phyloP scores from a whole-genome alignment of 2,329 filamentous ascomycete species.

The Beauveria bassiana region DNA sequence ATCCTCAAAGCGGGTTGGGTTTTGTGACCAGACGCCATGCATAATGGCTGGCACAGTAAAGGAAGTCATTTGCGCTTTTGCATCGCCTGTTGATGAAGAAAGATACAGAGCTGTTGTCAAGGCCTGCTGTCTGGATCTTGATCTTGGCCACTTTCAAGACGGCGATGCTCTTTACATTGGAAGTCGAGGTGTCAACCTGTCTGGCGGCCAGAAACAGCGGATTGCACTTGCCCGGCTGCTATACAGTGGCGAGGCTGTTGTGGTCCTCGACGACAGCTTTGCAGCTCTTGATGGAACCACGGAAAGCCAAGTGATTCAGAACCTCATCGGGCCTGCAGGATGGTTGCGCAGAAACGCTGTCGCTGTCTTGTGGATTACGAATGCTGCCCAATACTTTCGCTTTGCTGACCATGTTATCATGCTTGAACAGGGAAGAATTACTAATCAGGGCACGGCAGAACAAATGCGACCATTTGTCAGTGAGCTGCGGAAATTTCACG shows the following conservation, averaged over 20 bases:
- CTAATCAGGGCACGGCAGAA: constrained; percentile 28
- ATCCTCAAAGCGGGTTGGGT: not conserved
- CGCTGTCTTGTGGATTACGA: constrained; percentile 27
- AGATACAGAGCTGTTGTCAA: not conserved
- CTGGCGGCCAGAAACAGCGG: constrained; percentile 11
- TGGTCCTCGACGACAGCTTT: constrained; percentile 16
- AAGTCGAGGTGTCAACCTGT: constrained; percentile 7
- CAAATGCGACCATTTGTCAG: not conserved
- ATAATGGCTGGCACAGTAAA: constrained; percentile 2
- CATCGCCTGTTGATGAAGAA: not conserved
- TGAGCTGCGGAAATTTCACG: constrained; percentile 4
- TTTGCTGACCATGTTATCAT: constrained; percentile 34
- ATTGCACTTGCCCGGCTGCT: constrained; percentile 13
- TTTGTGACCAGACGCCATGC: constrained; percentile 9
- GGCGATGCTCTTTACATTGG: constrained; percentile 1
- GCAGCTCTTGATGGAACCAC: constrained; percentile 16
- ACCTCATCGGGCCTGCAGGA: constrained; percentile 18
- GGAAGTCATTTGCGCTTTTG: constrained; percentile 6
- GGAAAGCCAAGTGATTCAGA: constrained; percentile 12
- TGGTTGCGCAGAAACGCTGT: constrained; percentile 19
- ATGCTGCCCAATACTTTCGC: constrained; percentile 29
- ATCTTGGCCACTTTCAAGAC: not conserved
- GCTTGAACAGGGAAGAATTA: constrained; percentile 27
- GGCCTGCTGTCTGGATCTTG: constrained; percentile 5
- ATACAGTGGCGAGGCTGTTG: constrained; percentile 10